Base-by-base conservation (phyloP, 768 basidiomycete species). In the Phaeolepiota aurea region DNA sequence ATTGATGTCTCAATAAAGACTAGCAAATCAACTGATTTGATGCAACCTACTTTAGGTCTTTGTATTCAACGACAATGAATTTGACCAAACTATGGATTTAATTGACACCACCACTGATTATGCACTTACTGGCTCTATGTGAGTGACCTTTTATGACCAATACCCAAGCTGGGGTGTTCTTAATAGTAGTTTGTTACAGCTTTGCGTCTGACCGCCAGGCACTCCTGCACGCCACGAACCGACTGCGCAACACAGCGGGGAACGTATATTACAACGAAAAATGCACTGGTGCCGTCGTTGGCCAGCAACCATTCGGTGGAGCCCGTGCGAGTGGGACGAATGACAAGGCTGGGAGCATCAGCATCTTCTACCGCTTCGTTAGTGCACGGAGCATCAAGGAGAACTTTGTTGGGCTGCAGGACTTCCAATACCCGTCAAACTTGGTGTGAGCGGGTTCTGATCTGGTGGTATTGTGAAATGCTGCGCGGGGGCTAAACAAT, bases 221-320 rank as follows among this genome's bases (percentile, higher is more conserved):
- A 4, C 76, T 97, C 42, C 63, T 92, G 48, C 65, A 67, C 22
- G 88, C 91, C 2, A 82, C 89, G 32, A 84, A 85, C 64, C 74
- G 72, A 41, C 74, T 99, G 32, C 83, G 91, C 42, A 85, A 94
- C 64, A 72, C 92, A 1, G 89, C 96, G 2, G 96, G 96, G 2
- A 99, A 97, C 60, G 80, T 94, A 42, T 99, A 99, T 69, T 90
- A 92, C 66, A 97, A 97, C 61, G 93, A 97, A 52, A 93, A 94
- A 62, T 98, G 91, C 63, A 99, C 94, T 1, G 91, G 91, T 21
- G 92, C 91, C n/a, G 87, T 89, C 37, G 91, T 98, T 23, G 94
- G 92, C 5, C 93, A 97, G 59, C 93, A 99, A 63, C 94, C 96
- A 9, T 99, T 99, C 56, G 96, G 96, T 36, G 96, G 96, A 20